Percentiles rank a stretch among this genome's conserved stretches.
These are phyloP conservation scores for Acanthamoeba sp. DNA, from an alignment of 208 protist species.

Conservation along the genomic window DNA sequence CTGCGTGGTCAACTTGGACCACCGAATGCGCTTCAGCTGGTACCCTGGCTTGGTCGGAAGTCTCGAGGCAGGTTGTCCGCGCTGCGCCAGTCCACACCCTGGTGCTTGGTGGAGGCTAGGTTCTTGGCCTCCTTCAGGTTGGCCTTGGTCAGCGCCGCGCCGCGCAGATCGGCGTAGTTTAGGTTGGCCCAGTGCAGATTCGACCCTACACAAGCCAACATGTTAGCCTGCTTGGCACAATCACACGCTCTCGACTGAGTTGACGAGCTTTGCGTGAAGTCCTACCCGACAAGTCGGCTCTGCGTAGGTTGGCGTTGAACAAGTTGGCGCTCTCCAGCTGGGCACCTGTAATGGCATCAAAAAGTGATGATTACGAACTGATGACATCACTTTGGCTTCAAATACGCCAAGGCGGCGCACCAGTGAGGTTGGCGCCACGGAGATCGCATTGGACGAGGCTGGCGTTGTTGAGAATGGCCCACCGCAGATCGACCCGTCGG, in stretches of 20 bases:
- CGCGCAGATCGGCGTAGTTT: not conserved
- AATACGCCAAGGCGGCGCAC: not conserved
- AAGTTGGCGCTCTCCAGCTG: slow-evolving; percentile 23
- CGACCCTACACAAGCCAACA: not conserved
- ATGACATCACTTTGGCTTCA: no score
- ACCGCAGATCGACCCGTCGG: not conserved
- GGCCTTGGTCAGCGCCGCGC: not conserved
- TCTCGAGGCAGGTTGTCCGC: not conserved
- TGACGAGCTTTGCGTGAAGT: not conserved
- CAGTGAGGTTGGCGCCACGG: not conserved
- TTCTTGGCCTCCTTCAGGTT: slow-evolving; percentile 2
- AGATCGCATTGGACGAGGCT: slow-evolving; percentile 34
- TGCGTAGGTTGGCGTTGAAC: not conserved
- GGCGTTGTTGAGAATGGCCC: slow-evolving; percentile 10
- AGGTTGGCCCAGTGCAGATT: not conserved
- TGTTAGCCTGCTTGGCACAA: not conserved
- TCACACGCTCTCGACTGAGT: no score
- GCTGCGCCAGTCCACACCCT: not conserved
- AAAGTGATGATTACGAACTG: not conserved
- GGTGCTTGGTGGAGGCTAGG: not conserved
- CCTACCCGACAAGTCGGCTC: not conserved
- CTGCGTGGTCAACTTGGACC: no score
- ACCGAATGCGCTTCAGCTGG: no score
- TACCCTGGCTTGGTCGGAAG: no score
- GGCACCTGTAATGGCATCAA: not conserved